phyloP scores from a whole-genome alignment of 2,329 filamentous ascomycete species.

The Sphaerostilbella broomeana region DNA sequence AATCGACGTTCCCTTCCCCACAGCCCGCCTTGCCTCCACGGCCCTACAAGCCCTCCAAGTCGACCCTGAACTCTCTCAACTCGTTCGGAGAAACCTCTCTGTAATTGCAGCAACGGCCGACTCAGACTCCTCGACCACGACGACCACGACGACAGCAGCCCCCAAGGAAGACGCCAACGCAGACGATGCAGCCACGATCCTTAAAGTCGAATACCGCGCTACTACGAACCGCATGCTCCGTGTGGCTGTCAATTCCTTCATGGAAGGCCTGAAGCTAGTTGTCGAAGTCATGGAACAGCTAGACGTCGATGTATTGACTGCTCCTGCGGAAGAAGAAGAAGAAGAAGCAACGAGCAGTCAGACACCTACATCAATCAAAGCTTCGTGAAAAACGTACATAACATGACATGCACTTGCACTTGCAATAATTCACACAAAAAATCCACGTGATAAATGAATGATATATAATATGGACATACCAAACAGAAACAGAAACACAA shows the following conservation, averaged over 20 bases:
- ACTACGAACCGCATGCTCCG: conserved; percentile 95
- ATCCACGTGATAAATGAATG: no score
- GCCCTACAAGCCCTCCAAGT: conserved; percentile 73
- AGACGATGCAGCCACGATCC: conserved; percentile 57
- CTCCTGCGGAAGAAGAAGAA: no score
- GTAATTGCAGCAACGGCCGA: conserved; percentile 44
- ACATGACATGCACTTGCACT: no score
- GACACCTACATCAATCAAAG: conserved; percentile 1
- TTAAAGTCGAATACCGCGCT: conserved; percentile 76
- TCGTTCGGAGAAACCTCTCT: conserved; percentile 67
- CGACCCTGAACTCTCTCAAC: conserved; percentile 80
- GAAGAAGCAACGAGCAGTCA: neutral
- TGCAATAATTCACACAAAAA: no score
- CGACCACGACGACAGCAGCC: conserved; percentile 13
- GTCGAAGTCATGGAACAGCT: conserved; percentile 86
- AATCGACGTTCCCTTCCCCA: conserved; percentile 76
- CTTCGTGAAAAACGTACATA: no score
- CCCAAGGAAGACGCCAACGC: conserved; percentile 21
- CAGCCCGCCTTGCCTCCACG: conserved; percentile 65
- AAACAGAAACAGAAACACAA: no score
- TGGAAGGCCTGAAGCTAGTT: conserved; percentile 81
- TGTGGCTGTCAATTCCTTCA: conserved; percentile 92
- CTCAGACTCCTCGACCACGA: neutral
- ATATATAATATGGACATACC: no score
- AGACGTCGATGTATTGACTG: conserved; percentile 81